Conservation (phyloP, 441 rosid genomes). For the Euphorbia schlechtendalii region DNA sequence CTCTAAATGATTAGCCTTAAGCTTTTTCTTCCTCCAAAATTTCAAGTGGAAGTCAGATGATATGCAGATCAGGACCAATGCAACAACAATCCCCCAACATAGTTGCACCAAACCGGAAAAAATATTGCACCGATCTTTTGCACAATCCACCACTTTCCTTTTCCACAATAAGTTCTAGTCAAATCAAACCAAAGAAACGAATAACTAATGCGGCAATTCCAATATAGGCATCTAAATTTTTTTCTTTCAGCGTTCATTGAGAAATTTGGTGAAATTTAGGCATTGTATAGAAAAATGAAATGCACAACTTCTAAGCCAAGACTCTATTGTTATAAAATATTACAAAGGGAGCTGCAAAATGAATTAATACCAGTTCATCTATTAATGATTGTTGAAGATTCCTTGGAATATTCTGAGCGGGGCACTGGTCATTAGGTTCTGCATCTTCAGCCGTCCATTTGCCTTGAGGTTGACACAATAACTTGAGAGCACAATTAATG, state of each 20-base stretch:
- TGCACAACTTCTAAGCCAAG: constrained; percentile 10
- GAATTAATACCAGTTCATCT: constrained; percentile 18
- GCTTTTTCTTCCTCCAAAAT: constrained; percentile 29
- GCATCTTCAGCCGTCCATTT: constrained; percentile 24
- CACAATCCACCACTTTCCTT: constrained; percentile 16
- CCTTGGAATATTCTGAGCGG: constrained; percentile 27
- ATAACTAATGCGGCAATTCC: constrained; percentile 8
- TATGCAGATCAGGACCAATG: constrained; percentile 34
- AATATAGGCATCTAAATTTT: background rate
- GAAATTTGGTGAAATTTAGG: background rate
- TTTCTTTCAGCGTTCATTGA: background rate
- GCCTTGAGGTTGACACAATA: constrained; percentile 28
- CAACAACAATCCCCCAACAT: constrained; percentile 54
- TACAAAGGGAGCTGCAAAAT: constrained; percentile 15
- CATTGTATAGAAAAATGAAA: constrained; percentile 7
- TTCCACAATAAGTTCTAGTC: constrained; percentile 37
- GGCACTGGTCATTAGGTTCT: constrained; percentile 41
- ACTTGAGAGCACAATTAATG: constrained; percentile 41
- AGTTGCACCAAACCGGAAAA: constrained; percentile 31
- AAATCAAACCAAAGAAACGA: constrained; percentile 23
- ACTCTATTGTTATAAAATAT: constrained; percentile 9
- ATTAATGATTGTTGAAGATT: constrained; percentile 23
- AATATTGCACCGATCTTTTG: constrained; percentile 27
- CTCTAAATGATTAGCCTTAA: constrained; percentile 28
- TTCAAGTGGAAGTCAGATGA: constrained; percentile 32